Conservation (phyloP, 345 rosid species). For the Pistacia integerrima region DNA sequence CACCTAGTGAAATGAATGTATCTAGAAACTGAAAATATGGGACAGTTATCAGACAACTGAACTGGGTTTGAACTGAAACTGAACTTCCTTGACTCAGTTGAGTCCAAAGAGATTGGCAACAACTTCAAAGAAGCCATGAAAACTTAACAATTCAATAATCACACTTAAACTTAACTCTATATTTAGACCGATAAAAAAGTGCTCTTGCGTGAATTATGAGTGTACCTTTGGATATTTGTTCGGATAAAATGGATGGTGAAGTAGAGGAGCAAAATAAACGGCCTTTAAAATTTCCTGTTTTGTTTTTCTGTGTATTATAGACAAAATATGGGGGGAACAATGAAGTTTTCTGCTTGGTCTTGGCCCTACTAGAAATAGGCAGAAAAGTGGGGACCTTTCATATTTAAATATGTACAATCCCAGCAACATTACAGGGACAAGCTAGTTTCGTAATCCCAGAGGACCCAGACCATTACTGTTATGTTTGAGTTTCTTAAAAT, state of each 20-base stretch:
- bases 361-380: neutral
- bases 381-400: neutral
- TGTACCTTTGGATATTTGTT: neutral
- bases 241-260: slow-evolving; percentile 11
- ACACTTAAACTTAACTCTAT: neutral
- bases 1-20: slow-evolving; percentile 31
- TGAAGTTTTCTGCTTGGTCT: too few relatives aligned
- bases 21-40: slow-evolving; percentile 40
- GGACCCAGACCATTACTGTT: too few relatives aligned
- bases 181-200: neutral
- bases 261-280: slow-evolving; percentile 17
- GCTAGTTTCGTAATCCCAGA: too few relatives aligned
- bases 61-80: slow-evolving; percentile 39
- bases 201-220: neutral
- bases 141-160: neutral
- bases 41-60: slow-evolving; percentile 40
- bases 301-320: neutral
- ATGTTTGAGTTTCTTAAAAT: too few relatives aligned
- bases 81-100: slow-evolving; percentile 56
- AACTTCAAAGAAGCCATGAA: slow-evolving; percentile 60
- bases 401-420: neutral
- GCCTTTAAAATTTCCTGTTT: neutral
- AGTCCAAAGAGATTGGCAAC: slow-evolving; percentile 43
- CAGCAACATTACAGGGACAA: too few relatives aligned
- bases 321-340: neutral